Percentiles rank a stretch among this genome's conserved stretches.
These are phyloP conservation scores for Chaetomiaceae sp. DNA, from an alignment of 2,329 filamentous ascomycete genomes.

Conservation along the genomic window DNA sequence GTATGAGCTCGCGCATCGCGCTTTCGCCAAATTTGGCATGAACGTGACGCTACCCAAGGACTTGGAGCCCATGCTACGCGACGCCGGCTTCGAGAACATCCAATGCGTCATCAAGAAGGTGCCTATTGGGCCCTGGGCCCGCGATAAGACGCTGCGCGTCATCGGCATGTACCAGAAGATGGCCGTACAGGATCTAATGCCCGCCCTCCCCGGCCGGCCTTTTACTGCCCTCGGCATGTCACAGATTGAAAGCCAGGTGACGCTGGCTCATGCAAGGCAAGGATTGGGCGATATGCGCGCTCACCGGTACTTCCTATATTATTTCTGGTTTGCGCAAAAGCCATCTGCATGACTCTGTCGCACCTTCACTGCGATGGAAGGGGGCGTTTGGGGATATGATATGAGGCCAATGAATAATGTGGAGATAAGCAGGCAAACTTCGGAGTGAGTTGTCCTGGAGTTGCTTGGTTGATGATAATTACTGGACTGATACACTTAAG, in stretches of 20 bases:
- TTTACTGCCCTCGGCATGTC: constrained; percentile 42
- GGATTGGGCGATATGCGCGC: constrained; percentile 10
- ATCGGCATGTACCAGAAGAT: constrained; percentile 34
- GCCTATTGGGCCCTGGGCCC: constrained; percentile 46
- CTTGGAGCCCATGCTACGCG: constrained; percentile 25
- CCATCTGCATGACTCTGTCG: background rate
- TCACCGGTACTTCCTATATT: constrained; percentile 24
- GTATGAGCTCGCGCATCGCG: constrained; percentile 30
- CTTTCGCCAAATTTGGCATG: constrained; percentile 30
- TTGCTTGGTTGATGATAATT: background rate
- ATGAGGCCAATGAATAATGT: background rate
- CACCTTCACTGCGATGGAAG: background rate
- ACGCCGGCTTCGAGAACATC: constrained; percentile 41
- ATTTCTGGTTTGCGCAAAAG: constrained; percentile 24
- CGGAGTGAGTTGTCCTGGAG: background rate
- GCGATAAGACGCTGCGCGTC: constrained; percentile 37
- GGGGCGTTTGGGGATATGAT: background rate
- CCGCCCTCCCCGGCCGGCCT: constrained; percentile 13
- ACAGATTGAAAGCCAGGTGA: constrained; percentile 58
- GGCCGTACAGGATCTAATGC: constrained; percentile 16
- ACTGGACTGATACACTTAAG: background rate
- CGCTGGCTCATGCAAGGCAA: constrained; percentile 27
- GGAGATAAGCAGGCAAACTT: background rate
- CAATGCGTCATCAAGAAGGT: constrained; percentile 39
- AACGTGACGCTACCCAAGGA: constrained; percentile 28